phyloP scores from a whole-genome alignment of 2,329 filamentous ascomycete species.

The Scedosporium aurantiacum region DNA sequence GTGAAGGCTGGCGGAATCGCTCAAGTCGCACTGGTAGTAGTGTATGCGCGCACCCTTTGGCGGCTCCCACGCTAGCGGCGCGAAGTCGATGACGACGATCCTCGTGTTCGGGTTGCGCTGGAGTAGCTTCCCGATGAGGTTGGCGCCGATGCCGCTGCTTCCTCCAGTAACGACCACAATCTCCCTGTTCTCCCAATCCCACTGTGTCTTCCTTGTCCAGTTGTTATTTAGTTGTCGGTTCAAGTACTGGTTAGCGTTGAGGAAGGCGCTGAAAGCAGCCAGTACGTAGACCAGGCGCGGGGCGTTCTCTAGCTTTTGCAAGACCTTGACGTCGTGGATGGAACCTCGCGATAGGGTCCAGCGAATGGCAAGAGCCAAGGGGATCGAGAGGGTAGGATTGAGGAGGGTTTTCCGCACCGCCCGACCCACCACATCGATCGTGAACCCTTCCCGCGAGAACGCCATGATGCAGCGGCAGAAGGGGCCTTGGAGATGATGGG shows the following conservation, averaged over 20 bases:
- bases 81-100: slow-evolving; percentile 24
- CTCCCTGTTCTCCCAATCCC: slow-evolving; percentile 24
- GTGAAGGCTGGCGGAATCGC: slow-evolving; percentile 18
- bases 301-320: slow-evolving; percentile 1
- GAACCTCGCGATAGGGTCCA: slow-evolving; percentile 5
- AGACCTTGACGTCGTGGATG: slow-evolving; percentile 6
- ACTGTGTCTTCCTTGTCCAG: slow-evolving; percentile 13
- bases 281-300: slow-evolving; percentile 7
- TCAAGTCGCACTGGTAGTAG: slow-evolving; percentile 26
- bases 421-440: slow-evolving; percentile 13
- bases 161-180: slow-evolving; percentile 27
- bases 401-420: slow-evolving; percentile 12
- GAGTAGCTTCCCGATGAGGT: slow-evolving; percentile 18
- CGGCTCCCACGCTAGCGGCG: slow-evolving; percentile 18
- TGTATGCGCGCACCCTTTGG: slow-evolving; percentile 11
- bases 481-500: no score
- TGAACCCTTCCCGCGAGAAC: slow-evolving; percentile 31
- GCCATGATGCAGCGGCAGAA: slow-evolving; percentile 25
- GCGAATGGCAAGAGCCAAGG: slow-evolving; percentile 10
- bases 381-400: slow-evolving; percentile 12
- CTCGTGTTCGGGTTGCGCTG: slow-evolving; percentile 14
- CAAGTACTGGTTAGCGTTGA: slow-evolving; percentile 14
- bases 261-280: slow-evolving; percentile 9
- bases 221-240: slow-evolving; percentile 16
- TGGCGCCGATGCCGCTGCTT: slow-evolving; percentile 27